Evolutionary conservation across 805 yeast species (phyloP), one percentile per base, ranked within the genome.

Genomic region (Zygosaccharomyces bailii): DNA sequence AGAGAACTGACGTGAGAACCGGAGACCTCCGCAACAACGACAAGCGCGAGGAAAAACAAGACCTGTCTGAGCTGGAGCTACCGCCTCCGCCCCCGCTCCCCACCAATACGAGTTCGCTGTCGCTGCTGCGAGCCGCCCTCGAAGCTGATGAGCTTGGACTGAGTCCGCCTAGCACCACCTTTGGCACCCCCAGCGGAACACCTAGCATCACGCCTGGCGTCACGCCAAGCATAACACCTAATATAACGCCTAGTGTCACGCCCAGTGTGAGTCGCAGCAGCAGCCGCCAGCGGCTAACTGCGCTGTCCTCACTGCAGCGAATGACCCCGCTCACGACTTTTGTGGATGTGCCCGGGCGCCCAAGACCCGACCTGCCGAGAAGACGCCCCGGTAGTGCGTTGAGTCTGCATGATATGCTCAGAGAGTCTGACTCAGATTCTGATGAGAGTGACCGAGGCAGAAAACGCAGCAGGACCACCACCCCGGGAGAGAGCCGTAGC

Each of bases 261-360:
- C 40, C 40, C n/a, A 37, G 21, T 5, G 30, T 37, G 17, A 51
- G 51, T 23, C 48, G 45, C 21, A 50, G 44, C 38, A 46, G 42
- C 41, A 51, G 56, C 39, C 51, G 56, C 39, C 32, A 46, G 18
- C 50, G 63, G 20, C 48, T 70, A 14, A 68, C 62, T 48, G 71
- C 74, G 1, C 53, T 75, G 17, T 68, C 78, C 0, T 73, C 84
- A 2, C 60, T 82, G 43, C 85, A 80, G 57, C 70, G 81, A 56
- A 77, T 80, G 82, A 80, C 84, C 0, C 85, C 84, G 5, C 56
- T 79, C 20, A 60, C 71, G 44, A 55, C 49, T 44, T 29, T 45
- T 13, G 46, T 18, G 11, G 31, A 29, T 25, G 30, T 20, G 10
- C 30, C 27, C 32, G 18, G 27, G 16, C 29, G 24, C 10, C 30